Evolutionary conservation across 345 rosid genomes (phyloP).

Genomic region (Gossypium turneri): DNA sequence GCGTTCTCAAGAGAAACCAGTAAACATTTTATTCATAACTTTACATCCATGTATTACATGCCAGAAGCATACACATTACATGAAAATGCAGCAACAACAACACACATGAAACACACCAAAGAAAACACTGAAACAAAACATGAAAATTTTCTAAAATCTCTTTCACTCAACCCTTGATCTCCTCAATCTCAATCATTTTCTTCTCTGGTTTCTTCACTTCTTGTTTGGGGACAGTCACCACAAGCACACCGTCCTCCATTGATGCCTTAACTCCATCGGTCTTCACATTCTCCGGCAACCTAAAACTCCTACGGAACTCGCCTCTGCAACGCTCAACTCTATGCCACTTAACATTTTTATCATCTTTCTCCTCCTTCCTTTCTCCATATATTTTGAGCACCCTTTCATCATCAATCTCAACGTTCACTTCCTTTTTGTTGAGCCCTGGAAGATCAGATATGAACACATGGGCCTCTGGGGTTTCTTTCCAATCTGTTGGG

Average conservation of each 20-base stretch:
- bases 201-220: slow-evolving; percentile 31
- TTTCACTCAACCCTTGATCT: background rate
- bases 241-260: slow-evolving; percentile 49
- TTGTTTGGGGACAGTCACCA: slow-evolving; percentile 35
- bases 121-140: background rate
- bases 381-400: slow-evolving; percentile 41
- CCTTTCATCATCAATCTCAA: slow-evolving; percentile 34
- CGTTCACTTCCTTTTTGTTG: slow-evolving; percentile 44
- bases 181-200: slow-evolving; percentile 37
- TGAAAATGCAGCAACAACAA: background rate
- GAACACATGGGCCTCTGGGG: slow-evolving; percentile 43
- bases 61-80: background rate
- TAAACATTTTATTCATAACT: background rate
- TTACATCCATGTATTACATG: background rate
- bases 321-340: slow-evolving; percentile 37
- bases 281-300: slow-evolving; percentile 43
- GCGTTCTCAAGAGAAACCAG: background rate
- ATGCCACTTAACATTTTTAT: slow-evolving; percentile 39
- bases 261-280: slow-evolving; percentile 36
- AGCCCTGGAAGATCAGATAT: slow-evolving; percentile 43
- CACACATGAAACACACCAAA: background rate
- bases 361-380: slow-evolving; percentile 28
- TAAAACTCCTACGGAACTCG: slow-evolving; percentile 37
- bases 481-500: slow-evolving; percentile 48
- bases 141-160: background rate